A percentile compares a stretch with the other conserved stretches of the same genome.
These are phyloP conservation scores for Backusella tuberculispora DNA, from an alignment of 192 early-diverging fungal genomes.

Conservation along the genomic window DNA sequence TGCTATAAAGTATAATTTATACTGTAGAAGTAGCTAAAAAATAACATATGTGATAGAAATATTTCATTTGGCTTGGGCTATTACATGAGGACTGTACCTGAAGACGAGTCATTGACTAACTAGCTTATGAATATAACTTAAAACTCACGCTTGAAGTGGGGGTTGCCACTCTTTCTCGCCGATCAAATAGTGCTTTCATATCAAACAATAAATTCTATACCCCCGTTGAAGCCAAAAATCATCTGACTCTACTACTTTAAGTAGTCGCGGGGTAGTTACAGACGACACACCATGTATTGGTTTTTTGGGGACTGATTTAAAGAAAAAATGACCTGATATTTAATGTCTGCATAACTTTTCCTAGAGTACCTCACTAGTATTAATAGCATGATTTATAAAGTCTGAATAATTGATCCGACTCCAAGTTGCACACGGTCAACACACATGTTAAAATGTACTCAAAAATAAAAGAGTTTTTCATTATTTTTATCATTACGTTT, in stretches of 20 bases:
- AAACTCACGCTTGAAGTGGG: neutral
- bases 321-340: neutral
- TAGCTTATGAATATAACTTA: neutral
- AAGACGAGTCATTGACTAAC: neutral
- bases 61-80: neutral
- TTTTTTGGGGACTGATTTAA: neutral
- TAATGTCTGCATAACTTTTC: neutral
- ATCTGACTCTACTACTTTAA: neutral
- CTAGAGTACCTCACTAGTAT: neutral
- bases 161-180: neutral
- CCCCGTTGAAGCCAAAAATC: slow-evolving; percentile 6
- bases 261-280: neutral
- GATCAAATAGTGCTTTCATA: neutral
- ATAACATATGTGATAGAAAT: neutral
- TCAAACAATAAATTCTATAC: neutral
- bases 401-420: neutral
- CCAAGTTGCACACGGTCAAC: neutral
- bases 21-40: neutral
- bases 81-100: neutral
- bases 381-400: neutral
- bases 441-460: neutral
- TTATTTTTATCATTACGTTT: no score
- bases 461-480: neutral
- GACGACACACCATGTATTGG: neutral
- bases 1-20: neutral